phyloP scores from a whole-genome alignment of 176 grass and related monocot genomes.

The Saccharum officinarum region DNA sequence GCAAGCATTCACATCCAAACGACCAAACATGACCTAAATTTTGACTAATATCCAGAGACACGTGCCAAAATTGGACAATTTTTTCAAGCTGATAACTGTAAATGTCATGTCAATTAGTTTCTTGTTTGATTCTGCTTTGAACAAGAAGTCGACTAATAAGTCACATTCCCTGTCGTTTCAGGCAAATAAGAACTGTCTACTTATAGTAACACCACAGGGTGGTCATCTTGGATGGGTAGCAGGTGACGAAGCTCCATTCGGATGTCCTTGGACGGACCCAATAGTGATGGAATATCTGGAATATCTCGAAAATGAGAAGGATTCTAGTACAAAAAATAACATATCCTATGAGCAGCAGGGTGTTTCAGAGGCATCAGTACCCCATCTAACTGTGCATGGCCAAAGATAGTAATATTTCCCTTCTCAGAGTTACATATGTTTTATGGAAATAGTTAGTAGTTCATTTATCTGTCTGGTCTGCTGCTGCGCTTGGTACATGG shows the following conservation, averaged over 20 bases:
- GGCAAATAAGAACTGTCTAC: constrained; percentile 83
- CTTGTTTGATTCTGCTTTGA: neutral
- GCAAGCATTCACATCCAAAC: neutral
- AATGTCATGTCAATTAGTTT: neutral
- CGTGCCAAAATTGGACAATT: neutral
- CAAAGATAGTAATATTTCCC: constrained; percentile 32
- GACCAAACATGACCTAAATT: neutral
- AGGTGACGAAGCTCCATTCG: constrained; percentile 77
- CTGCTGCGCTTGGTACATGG: neutral
- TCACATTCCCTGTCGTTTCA: constrained; percentile 39
- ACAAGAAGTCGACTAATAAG: neutral
- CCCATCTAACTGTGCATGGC: constrained; percentile 44
- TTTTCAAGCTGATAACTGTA: no score
- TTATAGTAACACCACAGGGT: constrained; percentile 90
- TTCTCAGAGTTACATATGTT: neutral
- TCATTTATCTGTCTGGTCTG: neutral
- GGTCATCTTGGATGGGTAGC: constrained; percentile 95
- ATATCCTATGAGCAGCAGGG: constrained; percentile 34
- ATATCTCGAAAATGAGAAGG: constrained; percentile 58
- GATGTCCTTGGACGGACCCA: constrained; percentile 92
- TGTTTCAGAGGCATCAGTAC: constrained; percentile 29
- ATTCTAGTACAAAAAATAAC: constrained; percentile 22
- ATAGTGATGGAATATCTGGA: constrained; percentile 94
- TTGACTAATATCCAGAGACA: neutral
- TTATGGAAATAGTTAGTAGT: neutral